Percentiles rank a stretch among this genome's conserved stretches.
These are phyloP conservation scores for Aureobasidium sp. DNA, from an alignment of 2,329 filamentous ascomycete genomes.

Conservation along the genomic window DNA sequence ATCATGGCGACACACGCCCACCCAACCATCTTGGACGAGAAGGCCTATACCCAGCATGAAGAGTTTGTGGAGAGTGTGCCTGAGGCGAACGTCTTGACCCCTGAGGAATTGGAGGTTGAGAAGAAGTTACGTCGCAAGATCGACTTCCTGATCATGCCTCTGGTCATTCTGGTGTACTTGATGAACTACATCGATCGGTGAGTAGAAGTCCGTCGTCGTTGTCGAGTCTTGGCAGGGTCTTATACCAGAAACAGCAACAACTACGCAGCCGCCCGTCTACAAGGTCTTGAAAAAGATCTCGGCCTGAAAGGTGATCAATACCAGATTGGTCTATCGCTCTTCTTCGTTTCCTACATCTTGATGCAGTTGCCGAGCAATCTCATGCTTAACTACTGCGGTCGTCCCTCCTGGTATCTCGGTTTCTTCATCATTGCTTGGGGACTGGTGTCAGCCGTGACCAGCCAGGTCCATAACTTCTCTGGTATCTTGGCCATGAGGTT, in stretches of 20 bases:
- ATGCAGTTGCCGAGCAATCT: constrained; percentile 43
- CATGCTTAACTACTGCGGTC: constrained; percentile 40
- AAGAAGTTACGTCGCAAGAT: constrained; percentile 60
- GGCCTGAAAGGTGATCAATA: constrained; percentile 52
- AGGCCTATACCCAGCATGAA: not conserved
- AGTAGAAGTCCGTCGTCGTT: not conserved
- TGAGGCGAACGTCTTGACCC: constrained; percentile 19
- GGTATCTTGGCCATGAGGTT: constrained; percentile 40
- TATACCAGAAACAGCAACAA: constrained; percentile 38
- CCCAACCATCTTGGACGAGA: constrained; percentile 3
- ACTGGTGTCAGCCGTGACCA: constrained; percentile 38
- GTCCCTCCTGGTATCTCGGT: constrained; percentile 29
- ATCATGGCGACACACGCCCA: constrained; percentile 1
- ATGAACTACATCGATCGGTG: constrained; percentile 58
- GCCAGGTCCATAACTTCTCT: constrained; percentile 36
- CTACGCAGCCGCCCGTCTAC: constrained; percentile 59
- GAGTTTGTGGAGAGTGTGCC: not conserved
- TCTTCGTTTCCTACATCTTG: constrained; percentile 15
- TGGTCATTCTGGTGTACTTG: constrained; percentile 67
- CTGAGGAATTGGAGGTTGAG: constrained; percentile 38
- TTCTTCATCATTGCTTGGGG: constrained; percentile 42
- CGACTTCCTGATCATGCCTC: constrained; percentile 60
- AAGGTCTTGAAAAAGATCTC: constrained; percentile 57
- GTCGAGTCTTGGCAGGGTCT: not conserved
- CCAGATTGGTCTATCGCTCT: constrained; percentile 44